Conservation (phyloP, 192 early-diverging fungal genomes). For the Obelidium mucronatum region DNA sequence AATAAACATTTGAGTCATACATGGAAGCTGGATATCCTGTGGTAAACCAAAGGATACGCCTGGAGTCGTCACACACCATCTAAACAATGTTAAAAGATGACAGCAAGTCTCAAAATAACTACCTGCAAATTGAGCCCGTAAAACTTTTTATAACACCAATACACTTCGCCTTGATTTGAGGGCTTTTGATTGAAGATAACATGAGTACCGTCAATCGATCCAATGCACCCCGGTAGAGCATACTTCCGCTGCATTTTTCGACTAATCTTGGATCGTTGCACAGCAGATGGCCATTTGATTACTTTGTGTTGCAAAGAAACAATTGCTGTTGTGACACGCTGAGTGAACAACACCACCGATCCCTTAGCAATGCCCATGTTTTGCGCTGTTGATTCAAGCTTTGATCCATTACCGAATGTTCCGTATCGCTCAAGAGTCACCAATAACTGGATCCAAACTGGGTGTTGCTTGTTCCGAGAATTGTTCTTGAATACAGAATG, state of each 20-base stretch:
- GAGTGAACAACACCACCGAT: not conserved
- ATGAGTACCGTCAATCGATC: conserved; percentile 16
- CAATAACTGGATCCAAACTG: conserved; percentile 15
- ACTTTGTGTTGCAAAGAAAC: not conserved
- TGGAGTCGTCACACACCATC: conserved; percentile 5
- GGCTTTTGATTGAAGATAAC: conserved; percentile 6
- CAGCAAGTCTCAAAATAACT: not conserved
- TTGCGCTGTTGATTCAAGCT: not conserved
- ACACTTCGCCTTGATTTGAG: conserved; percentile 5
- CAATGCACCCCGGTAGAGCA: conserved; percentile 8
- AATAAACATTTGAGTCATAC: conserved; percentile 23
- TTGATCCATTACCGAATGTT: not conserved
- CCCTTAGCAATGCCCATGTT: conserved; percentile 7
- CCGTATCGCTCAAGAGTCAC: conserved; percentile 5
- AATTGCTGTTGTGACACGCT: conserved; percentile 10
- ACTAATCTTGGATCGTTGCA: not conserved
- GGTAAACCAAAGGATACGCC: conserved; percentile 5
- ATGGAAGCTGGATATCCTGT: conserved; percentile 25
- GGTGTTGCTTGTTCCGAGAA: conserved; percentile 11
- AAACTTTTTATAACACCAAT: conserved; percentile 26
- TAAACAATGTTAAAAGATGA: not conserved
- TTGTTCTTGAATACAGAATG: conserved; percentile 24
- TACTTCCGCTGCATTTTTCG: not conserved
- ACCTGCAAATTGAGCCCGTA: conserved; percentile 22
- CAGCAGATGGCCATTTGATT: not conserved